Evolutionary conservation across 768 basidiomycete genomes (phyloP), one percentile per base, ranked within the genome.

Genomic region (Lepiota venenata): DNA sequence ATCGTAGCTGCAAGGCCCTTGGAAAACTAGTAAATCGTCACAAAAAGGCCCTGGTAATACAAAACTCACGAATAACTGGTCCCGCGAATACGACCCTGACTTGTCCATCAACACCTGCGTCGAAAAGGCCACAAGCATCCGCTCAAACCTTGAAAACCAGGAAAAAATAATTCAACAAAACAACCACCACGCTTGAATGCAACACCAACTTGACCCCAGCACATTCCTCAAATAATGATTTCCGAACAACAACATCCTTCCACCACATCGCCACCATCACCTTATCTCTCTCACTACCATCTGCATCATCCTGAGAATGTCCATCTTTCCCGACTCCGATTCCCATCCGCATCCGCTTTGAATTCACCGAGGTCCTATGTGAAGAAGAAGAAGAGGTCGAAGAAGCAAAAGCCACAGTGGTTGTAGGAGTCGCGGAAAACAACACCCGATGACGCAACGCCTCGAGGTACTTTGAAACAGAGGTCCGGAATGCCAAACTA

Each of bases 211-310:
- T 72, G 51, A 77, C 77, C 20, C 82, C 80, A 21, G 67, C 60
- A 58, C 79, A 83, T 58, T 83, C 81, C 55, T 83, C 81, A 22
- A 83, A 60, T 21, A 82, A 58, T 7, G 81, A 81, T 59, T 77
- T 82, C 25, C 81, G 71, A 3, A 82, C 79, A 3, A 81, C 69
- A 2, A 81, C 73, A 47, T 81, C 77, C 62, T 73, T 79, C 82
- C 82, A 84, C 81, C 81, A 83, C 75, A 70, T 75, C 32, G 32
- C 32, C 32, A 8, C 10, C 32, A 32, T n/a, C n/a, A n/a, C n/a
- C n/a, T n/a, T n/a, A n/a, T n/a, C n/a, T n/a, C n/a, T n/a, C n/a
- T n/a, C 32, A 32, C 6, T 32, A 32, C 6, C 32, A 32, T 32
- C 32, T 2, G 32, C 32, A 32, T 32, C 32, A 2, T 68, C 67